Evolutionary conservation across 202 grass and related monocot species (phyloP), one percentile per base, ranked within the genome.

Genomic region (Setaria italica): DNA sequence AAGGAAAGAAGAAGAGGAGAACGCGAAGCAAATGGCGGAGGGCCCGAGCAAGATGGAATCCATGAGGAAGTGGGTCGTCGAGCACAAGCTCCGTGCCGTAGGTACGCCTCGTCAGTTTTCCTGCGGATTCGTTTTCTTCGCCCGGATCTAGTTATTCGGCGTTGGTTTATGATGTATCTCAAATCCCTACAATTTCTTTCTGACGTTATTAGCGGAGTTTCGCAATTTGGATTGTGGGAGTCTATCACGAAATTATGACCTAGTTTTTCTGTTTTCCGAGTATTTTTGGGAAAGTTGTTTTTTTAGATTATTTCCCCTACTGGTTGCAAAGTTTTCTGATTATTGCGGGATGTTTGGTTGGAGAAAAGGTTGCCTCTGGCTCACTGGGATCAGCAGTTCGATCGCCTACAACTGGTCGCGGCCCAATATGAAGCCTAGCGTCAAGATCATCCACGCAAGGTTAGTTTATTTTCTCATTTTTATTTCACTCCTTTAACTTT

Each of bases 381-480:
- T 99, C 15, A 94, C 85, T 67, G 94, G 92, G 72, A 97, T 99
- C 67, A 84, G 55, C 46, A 72, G 94, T 80, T 99, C 94, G 20
- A 93, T 99, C 64, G 97, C 97, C 9, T 99, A 97, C 90, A 99
- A 99, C 79, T 99, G 97, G 94, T 94, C 94, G 73, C 83, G 84
- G 34, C 97, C 94, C 74, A 87, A 90, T 39, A 95, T 99, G 97
- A 99, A 99, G 82, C 80, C 92, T 32, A 99, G 94, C 83, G 94
- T 99, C 76, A 99, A 99, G 92, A 84, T 99, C 81, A 99, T 99
- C 78, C 97, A 99, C 76, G 97, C 97, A 12, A 99, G 97, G 97
- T 97, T 86, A 60, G 91, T 62, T 9, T 85, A 11, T 67, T 85
- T 60, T 86, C 1, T 64, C 62, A 49, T 85, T 15, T 17, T 74